Conservation (phyloP, 2,329 filamentous ascomycete genomes). For the Westerdykella sp. region DNA sequence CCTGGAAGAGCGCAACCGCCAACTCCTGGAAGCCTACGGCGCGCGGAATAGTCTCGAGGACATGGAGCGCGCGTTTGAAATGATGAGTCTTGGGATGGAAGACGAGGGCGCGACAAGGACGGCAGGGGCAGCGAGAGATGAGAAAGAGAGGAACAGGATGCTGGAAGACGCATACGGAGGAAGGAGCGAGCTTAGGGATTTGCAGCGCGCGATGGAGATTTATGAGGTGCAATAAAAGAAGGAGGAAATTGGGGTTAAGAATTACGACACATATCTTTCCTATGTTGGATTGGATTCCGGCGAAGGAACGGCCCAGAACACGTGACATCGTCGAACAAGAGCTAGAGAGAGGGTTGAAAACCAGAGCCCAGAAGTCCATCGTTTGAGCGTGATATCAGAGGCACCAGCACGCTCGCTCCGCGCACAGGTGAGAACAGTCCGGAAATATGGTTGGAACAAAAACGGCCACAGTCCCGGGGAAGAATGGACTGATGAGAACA, state of each 20-base stretch:
- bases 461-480: no score
- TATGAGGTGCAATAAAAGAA: constrained; percentile 38
- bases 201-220: constrained; percentile 41
- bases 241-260: not conserved
- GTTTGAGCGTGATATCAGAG: no score
- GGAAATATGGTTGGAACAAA: no score
- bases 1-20: constrained; percentile 23
- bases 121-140: constrained; percentile 17
- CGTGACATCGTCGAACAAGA: no score
- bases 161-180: constrained; percentile 46
- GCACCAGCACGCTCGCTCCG: no score
- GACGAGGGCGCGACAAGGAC: constrained; percentile 7
- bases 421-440: no score
- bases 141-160: constrained; percentile 33
- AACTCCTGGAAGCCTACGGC: constrained; percentile 27
- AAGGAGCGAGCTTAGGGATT: constrained; percentile 39
- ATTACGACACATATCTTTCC: no score
- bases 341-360: no score
- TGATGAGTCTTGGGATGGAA: not conserved
- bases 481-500: no score
- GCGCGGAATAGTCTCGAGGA: constrained; percentile 29
- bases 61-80: constrained; percentile 25
- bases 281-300: no score
- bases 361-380: no score
- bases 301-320: no score